These are phyloP conservation scores for Saitozyma sp. DNA, from an alignment of 768 basidiomycete genomes.

Conservation along the genomic window DNA sequence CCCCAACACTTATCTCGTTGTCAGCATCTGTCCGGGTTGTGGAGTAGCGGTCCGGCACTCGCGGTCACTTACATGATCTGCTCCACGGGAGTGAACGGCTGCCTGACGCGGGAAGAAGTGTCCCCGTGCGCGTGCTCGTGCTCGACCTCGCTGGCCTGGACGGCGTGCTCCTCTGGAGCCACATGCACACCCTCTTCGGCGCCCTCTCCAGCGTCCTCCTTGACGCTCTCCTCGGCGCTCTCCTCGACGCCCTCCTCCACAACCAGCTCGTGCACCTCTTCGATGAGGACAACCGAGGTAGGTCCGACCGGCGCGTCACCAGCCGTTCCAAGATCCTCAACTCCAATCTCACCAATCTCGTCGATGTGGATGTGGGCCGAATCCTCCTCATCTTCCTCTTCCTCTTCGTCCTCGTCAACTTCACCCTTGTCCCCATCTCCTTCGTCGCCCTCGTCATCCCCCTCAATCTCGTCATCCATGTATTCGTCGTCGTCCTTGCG, in stretches of 20 bases:
- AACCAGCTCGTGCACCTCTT: conserved; percentile 15
- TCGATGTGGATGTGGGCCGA: neutral
- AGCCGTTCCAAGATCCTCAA: neutral
- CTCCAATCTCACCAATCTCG: conserved; percentile 3
- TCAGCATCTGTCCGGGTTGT: too few relatives aligned
- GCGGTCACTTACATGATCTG: too few relatives aligned
- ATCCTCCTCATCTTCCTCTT: neutral
- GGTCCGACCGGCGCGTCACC: neutral
- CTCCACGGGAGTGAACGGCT: too few relatives aligned
- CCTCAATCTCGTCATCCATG: neutral
- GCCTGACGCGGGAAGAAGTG: too few relatives aligned
- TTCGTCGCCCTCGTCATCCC: conserved; percentile 1
- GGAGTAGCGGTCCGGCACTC: too few relatives aligned
- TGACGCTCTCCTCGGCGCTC: conserved; percentile 26
- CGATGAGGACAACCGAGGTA: neutral
- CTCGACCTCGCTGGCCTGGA: neutral
- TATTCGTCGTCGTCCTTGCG: conserved; percentile 4
- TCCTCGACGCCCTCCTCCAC: conserved; percentile 28
- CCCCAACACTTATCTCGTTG: too few relatives aligned
- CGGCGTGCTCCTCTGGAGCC: neutral
- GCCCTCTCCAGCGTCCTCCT: conserved; percentile 2
- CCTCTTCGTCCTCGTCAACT: conserved; percentile 4
- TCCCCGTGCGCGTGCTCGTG: too few relatives aligned
- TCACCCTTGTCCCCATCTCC: conserved; percentile 3
- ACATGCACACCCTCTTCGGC: conserved; percentile 6